Evolutionary conservation across 225 moss, liverwort and hornwort species (phyloP), one percentile per base, ranked within the genome.

Genomic region (Takakia lepidozioides): DNA sequence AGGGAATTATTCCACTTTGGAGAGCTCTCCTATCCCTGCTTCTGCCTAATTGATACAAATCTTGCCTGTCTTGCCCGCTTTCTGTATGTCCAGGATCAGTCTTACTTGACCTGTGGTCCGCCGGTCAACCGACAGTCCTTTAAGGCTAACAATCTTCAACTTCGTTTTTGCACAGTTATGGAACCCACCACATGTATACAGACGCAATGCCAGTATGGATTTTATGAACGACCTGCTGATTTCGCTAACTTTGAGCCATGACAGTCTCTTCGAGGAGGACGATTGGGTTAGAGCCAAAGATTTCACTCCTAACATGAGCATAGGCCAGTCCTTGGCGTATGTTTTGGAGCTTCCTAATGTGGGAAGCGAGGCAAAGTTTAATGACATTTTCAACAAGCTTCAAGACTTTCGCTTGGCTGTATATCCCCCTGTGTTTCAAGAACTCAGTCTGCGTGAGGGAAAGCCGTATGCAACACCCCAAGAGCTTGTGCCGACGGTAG

Each of bases 241-340:
- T n/a, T n/a, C n/a, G n/a, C n/a, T n/a, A n/a, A n/a, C n/a, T n/a
- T n/a, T n/a, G n/a, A n/a, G n/a, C n/a, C n/a, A n/a, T n/a, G n/a
- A n/a, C n/a, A n/a, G n/a, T n/a, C n/a, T n/a, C n/a, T n/a, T n/a
- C n/a, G n/a, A 65, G 43, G 56, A 60, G 51, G 64, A 67, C 46
- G 48, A 58, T 15, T 86, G 90, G 90, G 63, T 70, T 30, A 76
- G 95, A 46, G 79, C 84, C 1, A 69, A 57, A 7, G 95, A 95
- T 56, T 85, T 87, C 49, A 90, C 86, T 4, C 43, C 64, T 3
- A 24, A 58, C 10, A 63, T 61, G 25, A 69, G 81, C 60, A 69
- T 90, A 16, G 80, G 74, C 22, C 90, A 95, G 51, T 87, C 87
- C 38, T 52, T 75, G 28, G 76, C 61, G 9, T 95, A 90, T 35